phyloP scores from a whole-genome alignment of 768 basidiomycete genomes.

The Kwoniella heveanensis region DNA sequence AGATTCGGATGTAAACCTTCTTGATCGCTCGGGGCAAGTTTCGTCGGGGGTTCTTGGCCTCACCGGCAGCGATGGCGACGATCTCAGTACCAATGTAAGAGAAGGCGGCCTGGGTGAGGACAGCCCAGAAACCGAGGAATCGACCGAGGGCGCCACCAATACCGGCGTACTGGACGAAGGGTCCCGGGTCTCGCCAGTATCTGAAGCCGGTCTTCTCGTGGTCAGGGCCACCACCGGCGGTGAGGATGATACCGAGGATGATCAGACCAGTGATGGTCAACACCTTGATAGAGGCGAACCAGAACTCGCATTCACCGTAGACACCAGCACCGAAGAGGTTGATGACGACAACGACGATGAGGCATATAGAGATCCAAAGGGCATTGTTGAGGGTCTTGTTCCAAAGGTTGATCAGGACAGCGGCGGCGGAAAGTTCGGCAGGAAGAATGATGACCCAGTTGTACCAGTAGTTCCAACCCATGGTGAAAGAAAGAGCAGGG shows the following conservation, averaged over 20 bases:
- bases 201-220: constrained; percentile 60
- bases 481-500: constrained; percentile 58
- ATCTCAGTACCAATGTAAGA: constrained; percentile 88
- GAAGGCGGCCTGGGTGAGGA: constrained; percentile 84
- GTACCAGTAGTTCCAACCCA: constrained; percentile 50
- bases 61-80: constrained; percentile 63
- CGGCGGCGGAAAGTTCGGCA: constrained; percentile 72
- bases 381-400: constrained; percentile 64
- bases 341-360: constrained; percentile 71
- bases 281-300: constrained; percentile 92
- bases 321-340: constrained; percentile 52
- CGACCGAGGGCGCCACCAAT: constrained; percentile 69
- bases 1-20: constrained; percentile 73
- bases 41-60: constrained; percentile 76
- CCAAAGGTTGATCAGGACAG: constrained; percentile 65
- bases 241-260: constrained; percentile 69
- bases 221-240: constrained; percentile 83
- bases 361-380: constrained; percentile 75
- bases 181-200: constrained; percentile 86
- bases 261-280: constrained; percentile 60
- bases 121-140: constrained; percentile 72
- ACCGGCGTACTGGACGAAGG: constrained; percentile 71
- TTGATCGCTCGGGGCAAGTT: constrained; percentile 70
- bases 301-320: constrained; percentile 68
- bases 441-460: constrained; percentile 62